Evolutionary conservation across 495 filamentous ascomycete species (phyloP).

Genomic region (Daldinia loculata): DNA sequence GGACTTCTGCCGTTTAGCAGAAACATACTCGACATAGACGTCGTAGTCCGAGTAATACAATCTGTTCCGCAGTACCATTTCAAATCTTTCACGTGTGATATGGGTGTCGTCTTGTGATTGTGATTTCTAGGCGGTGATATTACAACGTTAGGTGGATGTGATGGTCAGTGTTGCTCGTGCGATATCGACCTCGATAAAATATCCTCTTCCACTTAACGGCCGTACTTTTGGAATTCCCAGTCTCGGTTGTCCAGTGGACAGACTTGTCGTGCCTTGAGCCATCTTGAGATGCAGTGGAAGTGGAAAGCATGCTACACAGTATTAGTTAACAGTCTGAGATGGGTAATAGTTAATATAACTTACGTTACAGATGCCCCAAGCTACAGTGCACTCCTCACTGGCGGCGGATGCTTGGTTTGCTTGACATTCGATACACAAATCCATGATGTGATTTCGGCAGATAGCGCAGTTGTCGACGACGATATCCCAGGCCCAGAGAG

Average conservation of each 20-base stretch:
- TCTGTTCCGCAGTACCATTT: constrained; percentile 19
- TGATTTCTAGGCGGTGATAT: background rate
- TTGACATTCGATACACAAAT: constrained; percentile 98
- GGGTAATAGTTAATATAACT: constrained; percentile 45
- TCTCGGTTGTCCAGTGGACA: constrained; percentile 98
- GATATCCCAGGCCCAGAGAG: constrained; percentile 99
- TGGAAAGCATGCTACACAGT: constrained; percentile 90
- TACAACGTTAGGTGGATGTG: background rate
- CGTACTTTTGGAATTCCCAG: constrained; percentile 99
- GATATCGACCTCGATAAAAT: background rate
- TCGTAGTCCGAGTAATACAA: constrained; percentile 32
- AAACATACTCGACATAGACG: background rate
- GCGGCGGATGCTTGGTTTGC: constrained; percentile 99
- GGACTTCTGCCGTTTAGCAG: constrained; percentile 1
- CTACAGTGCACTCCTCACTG: constrained; percentile 97
- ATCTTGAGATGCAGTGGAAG: constrained; percentile 99
- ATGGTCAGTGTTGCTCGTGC: background rate
- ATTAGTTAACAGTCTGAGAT: constrained; percentile 32
- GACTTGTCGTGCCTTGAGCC: constrained; percentile 99
- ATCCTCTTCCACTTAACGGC: constrained; percentile 55
- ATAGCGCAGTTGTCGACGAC: constrained; percentile 99
- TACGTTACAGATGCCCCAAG: constrained; percentile 99
- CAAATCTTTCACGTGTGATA: constrained; percentile 6
- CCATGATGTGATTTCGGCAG: constrained; percentile 99
- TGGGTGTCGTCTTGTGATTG: background rate